Evolutionary conservation across 768 basidiomycete species (phyloP).

Genomic region (Tricholoma hemisulphureum): DNA sequence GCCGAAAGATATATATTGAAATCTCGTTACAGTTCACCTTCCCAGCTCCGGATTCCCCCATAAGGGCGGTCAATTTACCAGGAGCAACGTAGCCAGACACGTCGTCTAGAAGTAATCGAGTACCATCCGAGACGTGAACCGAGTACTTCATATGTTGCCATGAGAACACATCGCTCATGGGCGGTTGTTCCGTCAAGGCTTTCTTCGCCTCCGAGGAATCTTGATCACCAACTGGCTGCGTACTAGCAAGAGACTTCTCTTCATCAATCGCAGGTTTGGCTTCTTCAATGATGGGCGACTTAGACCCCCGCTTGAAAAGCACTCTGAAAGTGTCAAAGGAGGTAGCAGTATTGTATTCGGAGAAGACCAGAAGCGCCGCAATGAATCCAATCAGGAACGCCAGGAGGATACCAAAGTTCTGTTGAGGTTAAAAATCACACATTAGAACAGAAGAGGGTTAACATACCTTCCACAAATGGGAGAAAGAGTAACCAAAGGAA

Average conservation of each 20-base stretch:
- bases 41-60: constrained; percentile 46
- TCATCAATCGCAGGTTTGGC: constrained; percentile 34
- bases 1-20: background rate
- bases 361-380: constrained; percentile 52
- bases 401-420: constrained; percentile 70
- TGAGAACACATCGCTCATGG: constrained; percentile 2
- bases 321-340: constrained; percentile 40
- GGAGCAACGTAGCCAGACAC: constrained; percentile 79
- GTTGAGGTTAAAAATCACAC: background rate
- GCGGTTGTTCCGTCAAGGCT: constrained; percentile 36
- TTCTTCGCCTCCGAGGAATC: constrained; percentile 25
- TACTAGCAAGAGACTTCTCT: constrained; percentile 26
- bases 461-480: constrained; percentile 45
- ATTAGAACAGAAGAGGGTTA: background rate
- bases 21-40: constrained; percentile 10
- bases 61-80: constrained; percentile 65
- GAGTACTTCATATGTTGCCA: constrained; percentile 1
- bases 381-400: constrained; percentile 67
- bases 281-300: constrained; percentile 26
- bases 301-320: constrained; percentile 65
- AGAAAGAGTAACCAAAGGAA: constrained; percentile 48
- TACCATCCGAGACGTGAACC: constrained; percentile 22
- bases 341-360: constrained; percentile 49
- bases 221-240: constrained; percentile 10
- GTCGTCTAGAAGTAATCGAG: constrained; percentile 58